These are phyloP conservation scores for Paraphoma chrysanthemicola DNA, from an alignment of 2,329 filamentous ascomycete species.

Conservation along the genomic window DNA sequence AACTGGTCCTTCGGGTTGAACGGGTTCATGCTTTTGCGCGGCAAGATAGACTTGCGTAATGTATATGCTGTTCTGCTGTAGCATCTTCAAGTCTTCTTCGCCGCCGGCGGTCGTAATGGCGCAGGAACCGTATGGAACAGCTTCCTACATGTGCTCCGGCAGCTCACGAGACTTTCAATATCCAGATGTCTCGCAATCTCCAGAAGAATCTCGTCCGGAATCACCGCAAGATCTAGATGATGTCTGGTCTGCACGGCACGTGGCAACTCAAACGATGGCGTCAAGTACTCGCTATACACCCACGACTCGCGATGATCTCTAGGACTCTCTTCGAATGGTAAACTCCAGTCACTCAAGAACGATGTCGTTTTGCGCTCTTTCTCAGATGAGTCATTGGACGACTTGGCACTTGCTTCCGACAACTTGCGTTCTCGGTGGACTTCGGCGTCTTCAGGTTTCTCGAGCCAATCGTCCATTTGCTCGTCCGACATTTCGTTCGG, in stretches of 20 bases:
- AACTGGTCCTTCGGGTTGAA: no score
- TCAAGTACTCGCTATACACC: not conserved
- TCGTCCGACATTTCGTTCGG: slow-evolving; percentile 23
- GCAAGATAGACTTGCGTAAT: no score
- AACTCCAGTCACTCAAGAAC: not conserved
- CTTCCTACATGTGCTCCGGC: slow-evolving; percentile 2
- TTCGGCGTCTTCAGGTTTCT: slow-evolving; percentile 23
- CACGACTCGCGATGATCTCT: not conserved
- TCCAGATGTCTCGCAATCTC: not conserved
- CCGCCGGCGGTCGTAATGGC: not conserved
- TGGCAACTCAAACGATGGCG: not conserved
- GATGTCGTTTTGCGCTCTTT: not conserved
- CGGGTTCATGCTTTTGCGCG: no score
- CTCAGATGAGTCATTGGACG: not conserved
- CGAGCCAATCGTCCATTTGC: slow-evolving; percentile 27
- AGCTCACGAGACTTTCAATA: not conserved
- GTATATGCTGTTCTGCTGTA: no score
- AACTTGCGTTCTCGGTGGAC: slow-evolving; percentile 19
- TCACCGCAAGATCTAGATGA: not conserved
- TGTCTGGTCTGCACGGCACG: not conserved
- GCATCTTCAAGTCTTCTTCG: slow-evolving; percentile 1
- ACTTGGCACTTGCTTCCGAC: not conserved
- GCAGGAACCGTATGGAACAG: slow-evolving; percentile 2
- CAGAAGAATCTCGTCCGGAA: slow-evolving; percentile 1
- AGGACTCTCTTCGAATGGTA: not conserved